Evolutionary conservation across 805 yeast species (phyloP).

Genomic region (Kurtzmaniella cleridarum): DNA sequence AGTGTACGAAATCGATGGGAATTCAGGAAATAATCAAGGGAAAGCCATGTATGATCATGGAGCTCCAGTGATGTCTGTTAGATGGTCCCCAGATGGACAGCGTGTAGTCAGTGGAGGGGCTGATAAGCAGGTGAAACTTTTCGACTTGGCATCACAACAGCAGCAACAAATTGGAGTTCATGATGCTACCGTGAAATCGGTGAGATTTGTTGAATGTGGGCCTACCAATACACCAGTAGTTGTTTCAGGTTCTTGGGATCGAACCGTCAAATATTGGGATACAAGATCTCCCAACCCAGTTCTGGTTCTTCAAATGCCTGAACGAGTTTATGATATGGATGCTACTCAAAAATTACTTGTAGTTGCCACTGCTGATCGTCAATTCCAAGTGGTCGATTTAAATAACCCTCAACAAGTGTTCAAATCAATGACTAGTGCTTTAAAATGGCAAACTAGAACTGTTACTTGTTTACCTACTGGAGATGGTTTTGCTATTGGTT

Average conservation of each 20-base stretch:
- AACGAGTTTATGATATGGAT: slow-evolving; percentile 88
- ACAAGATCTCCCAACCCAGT: slow-evolving; percentile 79
- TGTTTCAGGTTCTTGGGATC: slow-evolving; percentile 96
- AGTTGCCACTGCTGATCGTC: slow-evolving; percentile 91
- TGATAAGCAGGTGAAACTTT: slow-evolving; percentile 81
- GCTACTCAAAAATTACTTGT: slow-evolving; percentile 74
- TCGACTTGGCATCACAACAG: slow-evolving; percentile 80
- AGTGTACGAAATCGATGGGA: slow-evolving; percentile 75
- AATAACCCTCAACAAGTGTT: slow-evolving; percentile 79
- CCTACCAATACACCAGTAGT: slow-evolving; percentile 77
- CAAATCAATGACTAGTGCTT: slow-evolving; percentile 66
- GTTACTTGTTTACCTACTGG: slow-evolving; percentile 86
- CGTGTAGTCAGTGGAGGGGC: slow-evolving; percentile 76
- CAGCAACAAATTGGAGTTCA: slow-evolving; percentile 81
- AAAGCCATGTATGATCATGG: slow-evolving; percentile 86
- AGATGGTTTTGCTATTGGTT: slow-evolving; percentile 87
- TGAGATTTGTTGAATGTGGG: slow-evolving; percentile 78
- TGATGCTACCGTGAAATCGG: slow-evolving; percentile 69
- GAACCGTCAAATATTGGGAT: slow-evolving; percentile 93
- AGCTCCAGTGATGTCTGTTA: slow-evolving; percentile 76
- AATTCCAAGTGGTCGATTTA: slow-evolving; percentile 69
- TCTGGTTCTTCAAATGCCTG: slow-evolving; percentile 78
- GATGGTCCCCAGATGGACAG: slow-evolving; percentile 85
- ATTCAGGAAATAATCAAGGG: slow-evolving; percentile 76
- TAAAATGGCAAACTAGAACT: slow-evolving; percentile 84